Evolutionary conservation across 495 filamentous ascomycete species (phyloP), one percentile per base, ranked within the genome.

Genomic region (Cercophora sp.): DNA sequence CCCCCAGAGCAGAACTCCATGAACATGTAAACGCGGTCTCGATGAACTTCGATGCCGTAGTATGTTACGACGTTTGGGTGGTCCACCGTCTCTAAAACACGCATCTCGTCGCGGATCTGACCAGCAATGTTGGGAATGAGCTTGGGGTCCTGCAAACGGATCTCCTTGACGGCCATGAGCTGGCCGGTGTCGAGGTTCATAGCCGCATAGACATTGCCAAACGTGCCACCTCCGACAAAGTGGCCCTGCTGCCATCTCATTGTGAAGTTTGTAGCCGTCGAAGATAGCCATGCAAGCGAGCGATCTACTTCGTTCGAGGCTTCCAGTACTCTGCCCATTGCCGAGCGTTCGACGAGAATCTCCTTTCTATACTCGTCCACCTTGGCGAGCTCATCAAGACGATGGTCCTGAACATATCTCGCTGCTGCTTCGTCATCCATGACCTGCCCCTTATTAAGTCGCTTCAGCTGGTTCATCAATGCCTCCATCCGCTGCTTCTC

Each of bases 1-100:
- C 93, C 93, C 25, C 94, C 92, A 2, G 88, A 91, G 61, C 93
- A 98, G 67, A 94, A 96, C 68, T 98, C 93, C 93, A 98, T 98
- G 70, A 98, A 98, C 58, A 98, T 94, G 70, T 97, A 98, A 5
- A 97, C 94, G 61, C 96, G 96, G 74, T 98, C 93, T 32, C 93
- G 82, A 68, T 97, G 93, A 2, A 96, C 93, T 66, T 98, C 93
- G 61, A 98, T 96, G 42, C 93, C 93, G 61, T 92, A 91, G 70
- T 98, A 98, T 5, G 89, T 90, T 5, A 98, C 93, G 37, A 98
- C 91, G 63, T 98, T 97, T 6, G 94, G 94, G 63, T 97, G 93
- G 62, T 96, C 90, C 20, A 98, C 78, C 0, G 96, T 84, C 70
- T 96, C 91, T 11, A 98, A 76, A 16, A 98, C 93, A 39, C 85